Conservation (phyloP, 2,329 filamentous ascomycete genomes). For the Dothidotthia symphoricarpi region DNA sequence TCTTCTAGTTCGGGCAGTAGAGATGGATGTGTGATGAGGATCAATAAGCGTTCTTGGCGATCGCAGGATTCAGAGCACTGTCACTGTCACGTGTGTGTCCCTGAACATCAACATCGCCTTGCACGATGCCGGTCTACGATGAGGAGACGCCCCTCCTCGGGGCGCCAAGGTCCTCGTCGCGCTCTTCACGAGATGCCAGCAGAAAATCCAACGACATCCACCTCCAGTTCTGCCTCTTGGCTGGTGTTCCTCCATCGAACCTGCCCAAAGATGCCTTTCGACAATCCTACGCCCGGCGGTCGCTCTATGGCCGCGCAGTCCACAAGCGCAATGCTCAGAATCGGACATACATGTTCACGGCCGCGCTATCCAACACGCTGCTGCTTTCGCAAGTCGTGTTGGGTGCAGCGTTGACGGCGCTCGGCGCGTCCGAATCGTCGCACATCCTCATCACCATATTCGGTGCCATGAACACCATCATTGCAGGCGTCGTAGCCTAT, state of each 20-base stretch:
- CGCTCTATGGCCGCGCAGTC: constrained; percentile 40
- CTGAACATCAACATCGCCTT: background rate
- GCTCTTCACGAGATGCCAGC: background rate
- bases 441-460: constrained; percentile 43
- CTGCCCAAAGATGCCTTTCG: constrained; percentile 16
- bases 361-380: constrained; percentile 39
- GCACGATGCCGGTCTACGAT: constrained; percentile 2
- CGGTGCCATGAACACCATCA: constrained; percentile 44
- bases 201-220: constrained; percentile 20
- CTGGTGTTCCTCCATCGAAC: constrained; percentile 37
- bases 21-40: too few species aligned
- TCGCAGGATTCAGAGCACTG: too few species aligned
- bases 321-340: constrained; percentile 33
- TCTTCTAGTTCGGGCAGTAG: too few species aligned
- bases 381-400: constrained; percentile 43
- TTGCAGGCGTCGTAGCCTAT: constrained; percentile 44
- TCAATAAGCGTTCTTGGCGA: too few species aligned
- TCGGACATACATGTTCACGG: constrained; percentile 39
- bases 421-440: constrained; percentile 38
- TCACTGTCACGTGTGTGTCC: too few species aligned
- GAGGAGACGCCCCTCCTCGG: constrained; percentile 6
- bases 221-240: constrained; percentile 41
- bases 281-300: constrained; percentile 26
- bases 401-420: constrained; percentile 42
- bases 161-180: background rate